Percentiles rank a stretch among this genome's conserved stretches.
phyloP scores from a whole-genome alignment of 768 basidiomycete genomes.

The Suillus luteus region DNA sequence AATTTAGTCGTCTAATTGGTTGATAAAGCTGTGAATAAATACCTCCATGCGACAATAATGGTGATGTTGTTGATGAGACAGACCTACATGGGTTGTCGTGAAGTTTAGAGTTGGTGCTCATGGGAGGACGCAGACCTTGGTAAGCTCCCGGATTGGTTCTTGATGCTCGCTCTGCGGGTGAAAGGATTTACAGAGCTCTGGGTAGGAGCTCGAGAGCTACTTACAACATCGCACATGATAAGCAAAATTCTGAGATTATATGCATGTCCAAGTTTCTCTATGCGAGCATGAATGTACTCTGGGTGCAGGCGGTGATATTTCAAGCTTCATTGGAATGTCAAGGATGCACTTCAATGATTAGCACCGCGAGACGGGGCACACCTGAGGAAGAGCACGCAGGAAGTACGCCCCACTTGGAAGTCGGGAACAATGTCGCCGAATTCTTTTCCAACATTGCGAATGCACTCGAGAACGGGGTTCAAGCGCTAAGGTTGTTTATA shows the following conservation, averaged over 20 bases:
- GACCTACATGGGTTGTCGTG: conserved; percentile 42
- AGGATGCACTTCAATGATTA: conserved; percentile 2
- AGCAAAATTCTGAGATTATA: conserved; percentile 87
- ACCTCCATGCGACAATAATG: conserved; percentile 92
- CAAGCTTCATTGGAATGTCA: conserved; percentile 50
- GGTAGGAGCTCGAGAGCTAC: conserved; percentile 30
- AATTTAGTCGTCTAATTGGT: conserved; percentile 5
- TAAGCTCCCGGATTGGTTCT: conserved; percentile 89
- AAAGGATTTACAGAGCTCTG: conserved; percentile 3
- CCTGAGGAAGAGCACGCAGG: conserved; percentile 93
- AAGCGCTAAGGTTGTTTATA: conserved; percentile 53
- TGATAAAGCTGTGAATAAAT: conserved; percentile 25
- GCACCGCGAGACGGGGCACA: conserved; percentile 26
- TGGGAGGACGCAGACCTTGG: conserved; percentile 55
- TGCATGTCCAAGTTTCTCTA: conserved; percentile 79
- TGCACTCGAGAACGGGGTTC: conserved; percentile 86
- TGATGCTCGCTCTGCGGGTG: conserved; percentile 80
- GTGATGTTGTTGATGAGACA: conserved; percentile 94
- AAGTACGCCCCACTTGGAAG: conserved; percentile 94
- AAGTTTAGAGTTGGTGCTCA: conserved; percentile 10
- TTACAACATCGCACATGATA: conserved; percentile 88
- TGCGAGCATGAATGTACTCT: conserved; percentile 91
- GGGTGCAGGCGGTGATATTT: conserved; percentile 96
- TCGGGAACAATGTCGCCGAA: conserved; percentile 93
- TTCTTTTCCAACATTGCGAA: conserved; percentile 90